phyloP scores from a whole-genome alignment of 257 asterid species.

The Solanum chilense region DNA sequence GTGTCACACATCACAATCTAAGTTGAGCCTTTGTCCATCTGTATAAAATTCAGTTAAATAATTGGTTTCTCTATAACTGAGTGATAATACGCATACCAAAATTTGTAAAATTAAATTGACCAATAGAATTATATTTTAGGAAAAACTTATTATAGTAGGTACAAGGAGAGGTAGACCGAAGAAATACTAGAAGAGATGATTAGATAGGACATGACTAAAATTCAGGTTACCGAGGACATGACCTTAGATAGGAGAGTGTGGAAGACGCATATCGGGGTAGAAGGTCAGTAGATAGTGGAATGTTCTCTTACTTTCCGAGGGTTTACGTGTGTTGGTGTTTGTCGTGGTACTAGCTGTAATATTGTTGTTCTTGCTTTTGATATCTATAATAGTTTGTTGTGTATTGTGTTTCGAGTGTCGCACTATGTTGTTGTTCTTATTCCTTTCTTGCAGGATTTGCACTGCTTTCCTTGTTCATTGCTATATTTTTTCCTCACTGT shows the following conservation, averaged over 20 bases:
- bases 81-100: not conserved
- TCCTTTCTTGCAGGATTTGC: not conserved
- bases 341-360: not conserved
- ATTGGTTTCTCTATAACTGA: not conserved
- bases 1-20: not conserved
- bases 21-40: not conserved
- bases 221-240: not conserved
- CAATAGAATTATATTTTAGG: not conserved
- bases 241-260: not conserved
- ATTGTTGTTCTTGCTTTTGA: not conserved
- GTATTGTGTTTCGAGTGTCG: not conserved
- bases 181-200: not conserved
- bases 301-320: not conserved
- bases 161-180: not conserved
- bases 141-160: not conserved
- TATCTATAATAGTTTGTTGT: not conserved
- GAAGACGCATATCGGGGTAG: not conserved
- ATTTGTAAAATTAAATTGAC: not conserved
- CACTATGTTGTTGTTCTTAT: not conserved
- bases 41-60: not conserved
- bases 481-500: not conserved
- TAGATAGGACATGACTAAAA: not conserved
- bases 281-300: not conserved
- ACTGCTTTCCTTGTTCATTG: not conserved
- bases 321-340: not conserved